Percentiles rank a stretch among this genome's conserved stretches.
These are phyloP conservation scores for Paspalum vaginatum DNA, from an alignment of 176 grass and related monocot species.

Conservation along the genomic window DNA sequence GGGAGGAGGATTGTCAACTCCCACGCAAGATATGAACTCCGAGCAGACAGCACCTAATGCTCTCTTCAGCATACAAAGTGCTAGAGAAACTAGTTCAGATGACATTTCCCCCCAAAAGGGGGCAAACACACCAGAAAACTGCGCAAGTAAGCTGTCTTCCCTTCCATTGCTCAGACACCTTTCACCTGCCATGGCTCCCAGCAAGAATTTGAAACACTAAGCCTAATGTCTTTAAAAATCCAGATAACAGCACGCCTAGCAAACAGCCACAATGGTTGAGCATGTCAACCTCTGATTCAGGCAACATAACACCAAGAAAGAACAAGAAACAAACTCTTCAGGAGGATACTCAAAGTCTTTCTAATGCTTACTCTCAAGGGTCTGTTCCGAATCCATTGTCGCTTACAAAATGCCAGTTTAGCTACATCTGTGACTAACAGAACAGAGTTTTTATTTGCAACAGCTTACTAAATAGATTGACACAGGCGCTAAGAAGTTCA, in stretches of 20 bases:
- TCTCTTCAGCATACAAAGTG: conserved; percentile 39
- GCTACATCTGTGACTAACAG: conserved; percentile 15
- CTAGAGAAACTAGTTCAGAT: conserved; percentile 20
- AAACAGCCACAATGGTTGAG: conserved; percentile 50
- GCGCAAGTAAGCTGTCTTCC: conserved; percentile 22
- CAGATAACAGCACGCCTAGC: conserved; percentile 40
- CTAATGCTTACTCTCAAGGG: conserved; percentile 73
- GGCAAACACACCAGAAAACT: conserved; percentile 25
- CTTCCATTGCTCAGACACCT: background rate
- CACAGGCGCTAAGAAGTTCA: conserved; percentile 58
- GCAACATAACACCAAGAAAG: conserved; percentile 31
- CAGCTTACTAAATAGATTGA: conserved; percentile 61
- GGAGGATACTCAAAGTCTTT: conserved; percentile 42
- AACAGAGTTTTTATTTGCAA: background rate
- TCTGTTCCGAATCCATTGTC: conserved; percentile 20
- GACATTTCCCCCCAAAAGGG: conserved; percentile 23
- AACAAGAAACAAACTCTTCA: conserved; percentile 31
- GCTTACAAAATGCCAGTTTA: background rate
- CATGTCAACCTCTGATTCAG: conserved; percentile 46
- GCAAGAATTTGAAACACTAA: conserved; percentile 17
- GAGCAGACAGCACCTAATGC: conserved; percentile 39
- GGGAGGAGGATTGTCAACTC: conserved; percentile 50
- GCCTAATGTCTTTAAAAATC: conserved; percentile 22
- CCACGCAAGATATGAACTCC: conserved; percentile 54
- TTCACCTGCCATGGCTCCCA: background rate